Base-by-base conservation (phyloP, 2,329 filamentous ascomycete genomes). In the Trichoderma sp. region DNA sequence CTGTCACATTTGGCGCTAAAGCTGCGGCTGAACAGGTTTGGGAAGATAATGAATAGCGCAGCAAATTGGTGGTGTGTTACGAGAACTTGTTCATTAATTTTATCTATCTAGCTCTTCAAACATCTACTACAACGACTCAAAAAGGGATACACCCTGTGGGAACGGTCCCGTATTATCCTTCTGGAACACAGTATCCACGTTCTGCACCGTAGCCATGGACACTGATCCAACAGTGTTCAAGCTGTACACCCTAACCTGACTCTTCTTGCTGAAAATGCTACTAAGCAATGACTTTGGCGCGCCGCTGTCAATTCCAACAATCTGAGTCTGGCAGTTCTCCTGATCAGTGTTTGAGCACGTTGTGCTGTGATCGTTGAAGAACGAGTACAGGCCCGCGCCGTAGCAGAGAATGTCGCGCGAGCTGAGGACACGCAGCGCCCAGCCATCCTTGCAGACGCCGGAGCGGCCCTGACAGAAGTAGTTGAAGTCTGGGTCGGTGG, bases 301-400 rank as follows among this genome's bases (percentile, higher is more conserved):
- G 55, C 55, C 26, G 17, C 55, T 30, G 2, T 74, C 62, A 20
- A 71, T 23, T 6, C 75, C 32, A 8, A 75, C n/a, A 12, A 55
- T 39, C 6, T 72, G 69, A 30, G 67, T 6, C 39, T 78, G 77
- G 66, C 77, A 78, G 53, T 65, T 53, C 17, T 77, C 65, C 2
- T 65, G 67, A 17, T 75, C 71, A 28, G 78, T 53, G 58, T 59
- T 20, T 12, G 55, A 59, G 28, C 77, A 78, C n/a, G 53, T 69
- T 62, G 78, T 75, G 7, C 58, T 39, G 65, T 78, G 77, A 36
- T 70, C 43, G 0, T 69, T 13, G 63, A 76, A 78, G 74, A 74
- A 77, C 4, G 71, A 74, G 62, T 78, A 78, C 15, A 78, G 4
- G 3, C 79, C 78, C 1, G 78, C 75, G 6, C 77, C 74, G 0